Evolutionary conservation across 139 green algal species (phyloP).

Genomic region (Chlorella ohadii): DNA sequence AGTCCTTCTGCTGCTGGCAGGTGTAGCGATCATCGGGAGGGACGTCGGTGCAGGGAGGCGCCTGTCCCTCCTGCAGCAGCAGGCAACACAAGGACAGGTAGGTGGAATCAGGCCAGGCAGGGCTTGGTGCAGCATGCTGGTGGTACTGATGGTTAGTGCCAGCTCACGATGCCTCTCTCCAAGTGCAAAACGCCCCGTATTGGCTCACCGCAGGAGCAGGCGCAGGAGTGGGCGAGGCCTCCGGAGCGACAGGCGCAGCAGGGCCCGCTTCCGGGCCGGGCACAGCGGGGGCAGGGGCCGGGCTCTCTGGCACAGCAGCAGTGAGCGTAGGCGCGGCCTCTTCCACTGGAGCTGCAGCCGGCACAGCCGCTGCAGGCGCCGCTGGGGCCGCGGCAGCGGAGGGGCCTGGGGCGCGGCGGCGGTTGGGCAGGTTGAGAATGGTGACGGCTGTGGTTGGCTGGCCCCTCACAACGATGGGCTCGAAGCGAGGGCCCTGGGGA

Average conservation of each 20-base stretch:
- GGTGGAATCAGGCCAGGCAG: no score
- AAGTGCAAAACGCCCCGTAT: no score
- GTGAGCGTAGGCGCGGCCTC: no score
- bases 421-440: slow-evolving; percentile 2
- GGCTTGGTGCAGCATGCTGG: no score
- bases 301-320: neutral
- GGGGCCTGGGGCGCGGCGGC: neutral
- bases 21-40: slow-evolving; percentile 30
- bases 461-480: neutral
- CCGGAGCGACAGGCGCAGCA: no score
- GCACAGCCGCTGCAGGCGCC: neutral
- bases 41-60: slow-evolving; percentile 26
- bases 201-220: no score
- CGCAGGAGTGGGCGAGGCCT: neutral
- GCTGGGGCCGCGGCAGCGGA: neutral
- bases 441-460: neutral
- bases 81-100: no score
- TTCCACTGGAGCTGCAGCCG: no score
- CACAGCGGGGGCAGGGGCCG: neutral
- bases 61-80: neutral
- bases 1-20: slow-evolving; percentile 50
- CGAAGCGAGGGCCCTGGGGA: neutral
- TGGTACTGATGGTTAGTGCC: no score
- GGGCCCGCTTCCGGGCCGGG: no score
- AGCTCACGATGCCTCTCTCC: no score